Conservation (phyloP, 129 eudicot species). For the Helichrysum umbraculigerum region DNA sequence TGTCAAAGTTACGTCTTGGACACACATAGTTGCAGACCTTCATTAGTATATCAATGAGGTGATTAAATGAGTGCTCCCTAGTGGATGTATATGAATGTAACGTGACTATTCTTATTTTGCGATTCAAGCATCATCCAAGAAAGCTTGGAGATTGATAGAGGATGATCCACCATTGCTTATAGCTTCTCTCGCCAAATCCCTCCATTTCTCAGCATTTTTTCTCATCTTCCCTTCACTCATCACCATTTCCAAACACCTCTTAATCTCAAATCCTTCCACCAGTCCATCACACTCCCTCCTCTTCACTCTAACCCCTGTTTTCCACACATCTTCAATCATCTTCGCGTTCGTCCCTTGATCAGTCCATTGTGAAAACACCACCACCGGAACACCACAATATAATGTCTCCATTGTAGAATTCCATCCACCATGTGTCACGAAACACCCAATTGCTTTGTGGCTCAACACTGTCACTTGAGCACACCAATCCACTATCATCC, state of each 20-base stretch:
- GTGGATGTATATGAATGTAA: no score
- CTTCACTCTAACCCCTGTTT: slow-evolving; percentile 1
- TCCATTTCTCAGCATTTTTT: slow-evolving; percentile 16
- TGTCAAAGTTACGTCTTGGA: no score
- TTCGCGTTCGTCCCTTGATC: slow-evolving; percentile 1
- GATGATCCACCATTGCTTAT: not conserved
- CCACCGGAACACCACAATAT: not conserved
- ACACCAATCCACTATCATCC: slow-evolving; percentile 13
- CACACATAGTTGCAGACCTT: no score
- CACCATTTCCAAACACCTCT: slow-evolving; percentile 15
- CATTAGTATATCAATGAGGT: no score
- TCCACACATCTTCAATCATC: slow-evolving; percentile 11
- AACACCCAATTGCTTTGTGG: slow-evolving; percentile 16
- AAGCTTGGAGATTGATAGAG: not conserved
- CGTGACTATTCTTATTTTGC: not conserved
- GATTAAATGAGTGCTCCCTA: no score
- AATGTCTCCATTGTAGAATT: slow-evolving; percentile 5
- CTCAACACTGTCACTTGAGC: not conserved
- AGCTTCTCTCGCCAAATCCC: slow-evolving; percentile 15
- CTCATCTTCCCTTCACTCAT: not conserved
- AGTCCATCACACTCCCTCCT: not conserved
- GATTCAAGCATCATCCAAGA: slow-evolving; percentile 10
- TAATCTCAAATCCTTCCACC: slow-evolving; percentile 10
- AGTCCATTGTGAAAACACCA: not conserved
- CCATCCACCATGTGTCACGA: slow-evolving; percentile 13